These are phyloP conservation scores for Cercis canadensis DNA, from an alignment of 306 rosid species.

Conservation along the genomic window DNA sequence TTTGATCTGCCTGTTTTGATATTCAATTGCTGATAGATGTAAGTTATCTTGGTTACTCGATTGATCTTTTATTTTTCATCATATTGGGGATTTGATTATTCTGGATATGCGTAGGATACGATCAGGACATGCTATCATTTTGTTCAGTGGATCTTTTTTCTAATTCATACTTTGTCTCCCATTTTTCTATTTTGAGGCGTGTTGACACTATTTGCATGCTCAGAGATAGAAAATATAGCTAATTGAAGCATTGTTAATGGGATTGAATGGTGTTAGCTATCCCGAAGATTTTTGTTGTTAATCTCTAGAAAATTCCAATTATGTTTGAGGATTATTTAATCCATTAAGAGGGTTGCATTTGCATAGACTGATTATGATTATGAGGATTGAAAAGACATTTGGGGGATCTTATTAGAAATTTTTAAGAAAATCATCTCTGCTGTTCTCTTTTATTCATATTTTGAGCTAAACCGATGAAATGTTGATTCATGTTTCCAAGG, in stretches of 20 bases:
- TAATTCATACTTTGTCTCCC: neutral
- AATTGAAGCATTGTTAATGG: neutral
- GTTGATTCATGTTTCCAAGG: neutral
- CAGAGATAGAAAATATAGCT: constrained; percentile 11
- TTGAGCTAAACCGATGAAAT: neutral
- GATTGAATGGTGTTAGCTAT: neutral
- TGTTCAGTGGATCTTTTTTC: constrained; percentile 14
- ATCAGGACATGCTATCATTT: neutral
- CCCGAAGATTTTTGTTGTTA: neutral
- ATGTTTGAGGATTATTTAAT: neutral
- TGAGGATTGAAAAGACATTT: neutral
- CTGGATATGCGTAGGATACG: neutral
- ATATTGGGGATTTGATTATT: constrained; percentile 6
- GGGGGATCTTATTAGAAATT: neutral
- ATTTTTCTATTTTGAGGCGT: neutral
- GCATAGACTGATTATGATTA: constrained; percentile 6
- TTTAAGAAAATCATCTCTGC: neutral
- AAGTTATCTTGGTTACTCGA: neutral
- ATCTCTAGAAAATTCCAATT: neutral
- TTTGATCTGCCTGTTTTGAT: constrained; percentile 47
- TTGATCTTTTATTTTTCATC: constrained; percentile 32
- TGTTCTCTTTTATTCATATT: constrained; percentile 18
- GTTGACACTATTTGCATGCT: constrained; percentile 8
- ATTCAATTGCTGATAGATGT: neutral
- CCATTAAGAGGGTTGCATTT: no score